A percentile compares a stretch with the other conserved stretches of the same genome.
These are phyloP conservation scores for Sonneratia alba DNA, from an alignment of 345 rosid species.

Conservation along the genomic window DNA sequence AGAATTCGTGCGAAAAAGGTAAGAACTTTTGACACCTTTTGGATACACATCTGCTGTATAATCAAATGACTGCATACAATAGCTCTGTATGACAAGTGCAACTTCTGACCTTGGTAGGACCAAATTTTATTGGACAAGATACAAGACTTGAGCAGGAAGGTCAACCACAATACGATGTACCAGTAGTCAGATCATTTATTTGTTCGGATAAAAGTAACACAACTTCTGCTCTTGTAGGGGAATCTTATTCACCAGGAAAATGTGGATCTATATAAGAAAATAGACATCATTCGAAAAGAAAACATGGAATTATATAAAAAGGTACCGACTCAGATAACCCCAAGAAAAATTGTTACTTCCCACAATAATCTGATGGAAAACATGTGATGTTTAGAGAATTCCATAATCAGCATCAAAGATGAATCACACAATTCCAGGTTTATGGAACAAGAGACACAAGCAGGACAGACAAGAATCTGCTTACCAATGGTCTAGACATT, in stretches of 20 bases:
- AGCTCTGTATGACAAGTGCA: background rate
- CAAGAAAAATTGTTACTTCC: conserved; percentile 4
- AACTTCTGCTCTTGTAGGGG: conserved; percentile 28
- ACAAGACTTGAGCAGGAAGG: conserved; percentile 52
- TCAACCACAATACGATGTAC: conserved; percentile 13
- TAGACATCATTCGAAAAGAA: conserved; percentile 39
- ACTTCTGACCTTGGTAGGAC: conserved; percentile 32
- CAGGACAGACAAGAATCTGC: conserved; percentile 32
- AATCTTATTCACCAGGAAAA: conserved; percentile 50
- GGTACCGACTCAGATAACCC: conserved; percentile 17
- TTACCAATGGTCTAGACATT: conserved; percentile 33
- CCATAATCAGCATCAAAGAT: conserved; percentile 7
- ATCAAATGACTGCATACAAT: background rate
- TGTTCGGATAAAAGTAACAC: background rate
- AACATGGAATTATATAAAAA: conserved; percentile 34
- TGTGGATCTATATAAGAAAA: conserved; percentile 61
- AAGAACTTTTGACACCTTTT: conserved; percentile 9
- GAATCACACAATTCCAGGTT: conserved; percentile 24
- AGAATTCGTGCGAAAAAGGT: conserved; percentile 64
- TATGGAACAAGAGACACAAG: conserved; percentile 38
- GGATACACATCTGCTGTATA: background rate
- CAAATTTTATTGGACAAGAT: conserved; percentile 53
- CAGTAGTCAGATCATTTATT: background rate
- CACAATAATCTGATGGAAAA: conserved; percentile 9
- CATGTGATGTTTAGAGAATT: conserved; percentile 10